phyloP scores from a whole-genome alignment of 257 asterid genomes.

The Fraxinus anomala region DNA sequence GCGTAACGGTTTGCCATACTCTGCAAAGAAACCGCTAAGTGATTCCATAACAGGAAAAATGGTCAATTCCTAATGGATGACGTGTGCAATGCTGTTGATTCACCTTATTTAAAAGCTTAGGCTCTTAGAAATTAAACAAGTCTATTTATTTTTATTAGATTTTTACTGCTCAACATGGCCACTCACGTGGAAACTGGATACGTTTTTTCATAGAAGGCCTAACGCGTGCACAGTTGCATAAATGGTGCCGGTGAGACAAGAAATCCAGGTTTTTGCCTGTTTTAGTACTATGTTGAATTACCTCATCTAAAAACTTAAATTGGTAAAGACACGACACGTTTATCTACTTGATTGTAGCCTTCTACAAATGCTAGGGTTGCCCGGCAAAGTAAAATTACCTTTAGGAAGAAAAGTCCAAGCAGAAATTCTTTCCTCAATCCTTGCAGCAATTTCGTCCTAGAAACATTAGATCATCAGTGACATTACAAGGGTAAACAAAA shows the following conservation, averaged over 20 bases:
- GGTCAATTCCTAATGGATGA: background rate
- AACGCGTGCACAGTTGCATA: background rate
- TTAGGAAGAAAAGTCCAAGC: slow-evolving; percentile 90
- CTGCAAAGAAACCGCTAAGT: slow-evolving; percentile 41
- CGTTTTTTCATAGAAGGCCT: background rate
- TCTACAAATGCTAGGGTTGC: slow-evolving; percentile 12
- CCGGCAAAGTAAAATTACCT: slow-evolving; percentile 42
- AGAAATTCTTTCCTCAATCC: slow-evolving; percentile 76
- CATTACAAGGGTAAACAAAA: background rate
- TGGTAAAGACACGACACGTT: background rate
- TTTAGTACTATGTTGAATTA: background rate
- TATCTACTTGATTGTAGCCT: background rate
- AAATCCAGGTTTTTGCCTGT: background rate
- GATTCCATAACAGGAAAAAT: background rate
- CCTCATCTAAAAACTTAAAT: background rate
- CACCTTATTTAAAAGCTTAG: background rate
- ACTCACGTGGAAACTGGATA: background rate
- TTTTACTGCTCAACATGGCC: background rate
- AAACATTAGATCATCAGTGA: slow-evolving; percentile 25
- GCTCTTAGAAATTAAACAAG: background rate
- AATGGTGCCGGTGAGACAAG: background rate
- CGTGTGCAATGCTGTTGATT: background rate
- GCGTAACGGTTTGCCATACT: slow-evolving; percentile 53
- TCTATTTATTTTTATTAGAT: background rate
- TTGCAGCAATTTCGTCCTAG: slow-evolving; percentile 60